A percentile compares a stretch with the other conserved stretches of the same genome.
Evolutionary conservation across 139 green algal genomes (phyloP).

Genomic region (Coelastrella sp.): DNA sequence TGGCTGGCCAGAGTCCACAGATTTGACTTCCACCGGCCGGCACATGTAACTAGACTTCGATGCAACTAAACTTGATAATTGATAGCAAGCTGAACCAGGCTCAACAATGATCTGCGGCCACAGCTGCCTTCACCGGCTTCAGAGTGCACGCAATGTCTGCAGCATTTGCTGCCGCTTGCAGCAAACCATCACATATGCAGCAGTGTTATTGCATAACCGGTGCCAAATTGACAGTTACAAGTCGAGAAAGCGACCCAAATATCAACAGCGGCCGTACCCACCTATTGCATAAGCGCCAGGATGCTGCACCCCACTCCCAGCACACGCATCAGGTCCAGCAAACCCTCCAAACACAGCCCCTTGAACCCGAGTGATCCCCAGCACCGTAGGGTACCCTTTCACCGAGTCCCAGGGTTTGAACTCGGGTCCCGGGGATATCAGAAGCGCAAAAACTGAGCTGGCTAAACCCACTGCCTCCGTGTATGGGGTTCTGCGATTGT

Average conservation of each 20-base stretch:
- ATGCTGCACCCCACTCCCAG: not conserved
- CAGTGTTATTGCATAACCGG: too few species aligned
- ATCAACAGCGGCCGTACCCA: not conserved
- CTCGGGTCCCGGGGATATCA: constrained; percentile 19
- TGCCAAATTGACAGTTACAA: too few species aligned
- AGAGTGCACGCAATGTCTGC: too few species aligned
- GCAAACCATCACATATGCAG: too few species aligned
- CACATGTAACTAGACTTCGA: too few species aligned
- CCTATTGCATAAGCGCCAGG: constrained; percentile 17
- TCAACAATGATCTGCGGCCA: too few species aligned
- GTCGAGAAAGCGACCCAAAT: not conserved
- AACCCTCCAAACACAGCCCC: constrained; percentile 13
- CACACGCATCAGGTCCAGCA: not conserved
- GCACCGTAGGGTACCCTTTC: constrained; percentile 14
- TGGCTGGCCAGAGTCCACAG: too few species aligned
- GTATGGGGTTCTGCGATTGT: constrained; percentile 55
- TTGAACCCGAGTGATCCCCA: not conserved
- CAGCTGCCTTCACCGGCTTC: too few species aligned
- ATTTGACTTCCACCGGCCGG: too few species aligned
- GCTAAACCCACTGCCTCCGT: constrained; percentile 53
- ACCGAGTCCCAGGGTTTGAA: constrained; percentile 21
- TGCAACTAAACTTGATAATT: too few species aligned
- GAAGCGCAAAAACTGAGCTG: constrained; percentile 55
- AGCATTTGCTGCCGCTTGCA: too few species aligned
- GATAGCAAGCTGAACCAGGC: too few species aligned